Evolutionary conservation across 2,329 filamentous ascomycete species (phyloP), one percentile per base, ranked within the genome.

Genomic region (Ceratocystiopsis minuta): DNA sequence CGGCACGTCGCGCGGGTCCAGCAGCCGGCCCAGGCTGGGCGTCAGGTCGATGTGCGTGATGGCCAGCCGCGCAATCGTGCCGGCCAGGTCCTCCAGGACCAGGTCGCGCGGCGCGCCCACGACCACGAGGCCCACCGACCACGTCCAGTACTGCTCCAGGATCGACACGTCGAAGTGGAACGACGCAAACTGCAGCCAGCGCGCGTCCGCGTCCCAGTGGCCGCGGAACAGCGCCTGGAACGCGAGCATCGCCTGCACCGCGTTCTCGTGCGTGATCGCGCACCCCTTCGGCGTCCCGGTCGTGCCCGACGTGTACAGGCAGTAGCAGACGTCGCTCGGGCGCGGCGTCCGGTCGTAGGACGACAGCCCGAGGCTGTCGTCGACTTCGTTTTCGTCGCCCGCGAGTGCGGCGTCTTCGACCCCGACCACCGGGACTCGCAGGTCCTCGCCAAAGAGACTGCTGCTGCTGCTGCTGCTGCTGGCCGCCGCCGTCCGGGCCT

Each of bases 121-220:
- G 1, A 95, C 70, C 4, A 80, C 78, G 20, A 95, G 86, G 1
- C 86, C 86, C 1, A 90, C 81, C 24, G 80, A 85, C 87, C 87
- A 95, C 44, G 79, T 90, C 85, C 85, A 95, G 56, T 88, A 95
- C 53, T 94, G 87, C 54, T 95, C 87, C 0, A 95, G 67, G 0
- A 95, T 81, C 2, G 83, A 90, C 4, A 95, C 87, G 52, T 95
- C 88, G 46, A 95, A 95, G 57, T 94, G 88, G 43, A 94, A 84
- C 0, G 85, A 87, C 1, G 88, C 88, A 54, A 95, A 95, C 54
- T 95, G 88, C 1, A 95, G 65, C 79, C 85, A 95, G 44, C 80
- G 74, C 0, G 86, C 92, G 0, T 70, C 55, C 0, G 65, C 52
- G 35, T 80, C 68, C 82, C 85, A 93, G 51, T 84, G 80, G 0